phyloP scores from a whole-genome alignment of 1,284 basidiomycete species.

The Heterobasidion occidentale region DNA sequence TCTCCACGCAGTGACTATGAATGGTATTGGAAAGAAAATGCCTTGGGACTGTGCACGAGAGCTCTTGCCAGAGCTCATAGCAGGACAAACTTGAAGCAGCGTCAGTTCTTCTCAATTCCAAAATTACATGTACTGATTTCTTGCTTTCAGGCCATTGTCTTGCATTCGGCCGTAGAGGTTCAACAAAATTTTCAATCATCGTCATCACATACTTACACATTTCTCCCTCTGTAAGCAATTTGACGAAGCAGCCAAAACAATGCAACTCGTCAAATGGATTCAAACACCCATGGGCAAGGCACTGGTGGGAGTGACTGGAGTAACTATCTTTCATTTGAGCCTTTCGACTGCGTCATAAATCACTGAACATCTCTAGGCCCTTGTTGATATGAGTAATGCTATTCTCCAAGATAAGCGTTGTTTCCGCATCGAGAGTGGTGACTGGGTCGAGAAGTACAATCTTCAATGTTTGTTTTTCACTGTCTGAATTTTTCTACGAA shows the following conservation, averaged over 20 bases:
- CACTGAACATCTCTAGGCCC: background rate
- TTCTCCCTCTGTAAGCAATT: background rate
- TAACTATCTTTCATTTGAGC: background rate
- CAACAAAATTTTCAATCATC: background rate
- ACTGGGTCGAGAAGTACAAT: conserved; percentile 3
- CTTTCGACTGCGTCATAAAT: background rate
- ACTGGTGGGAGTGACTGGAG: background rate
- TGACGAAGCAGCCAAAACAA: background rate
- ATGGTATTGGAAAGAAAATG: background rate
- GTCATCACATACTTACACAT: background rate
- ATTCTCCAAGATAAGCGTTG: background rate
- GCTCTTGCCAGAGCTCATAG: background rate
- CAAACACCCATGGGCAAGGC: background rate
- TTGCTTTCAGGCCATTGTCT: too few species aligned
- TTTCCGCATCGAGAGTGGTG: background rate
- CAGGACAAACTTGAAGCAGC: background rate
- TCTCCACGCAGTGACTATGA: background rate
- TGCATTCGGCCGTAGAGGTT: too few species aligned
- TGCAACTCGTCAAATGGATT: background rate
- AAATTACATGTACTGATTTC: background rate
- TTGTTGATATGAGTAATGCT: background rate
- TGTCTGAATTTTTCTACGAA: background rate
- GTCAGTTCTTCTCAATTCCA: background rate
- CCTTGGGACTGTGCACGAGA: background rate
- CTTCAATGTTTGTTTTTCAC: background rate